Evolutionary conservation across 805 yeast genomes (phyloP), one percentile per base, ranked within the genome.

Genomic region (Kuraishia hungarica): DNA sequence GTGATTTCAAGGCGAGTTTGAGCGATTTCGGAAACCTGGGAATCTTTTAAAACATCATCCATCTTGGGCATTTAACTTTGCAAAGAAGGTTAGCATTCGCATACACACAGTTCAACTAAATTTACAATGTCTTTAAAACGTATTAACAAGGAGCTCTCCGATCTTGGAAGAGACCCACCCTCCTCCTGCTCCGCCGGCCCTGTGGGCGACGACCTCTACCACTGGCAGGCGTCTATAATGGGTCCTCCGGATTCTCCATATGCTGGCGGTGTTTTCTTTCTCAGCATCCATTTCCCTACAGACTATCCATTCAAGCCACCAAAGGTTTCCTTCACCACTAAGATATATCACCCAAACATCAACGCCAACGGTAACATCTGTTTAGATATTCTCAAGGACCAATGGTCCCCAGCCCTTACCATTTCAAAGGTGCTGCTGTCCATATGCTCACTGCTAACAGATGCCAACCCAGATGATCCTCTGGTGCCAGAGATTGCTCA

Each of bases 151-250:
- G 99, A 93, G 78, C 82, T 94, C 66, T 86, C 86, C 65, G 99
- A 94, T 73, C 81, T 93, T 69, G 97, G 97, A 71, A 90, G 97
- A 80, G 99, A 93, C 72, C 99, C 99, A 60, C 98, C 98, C 65
- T 88, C 97, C 59, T 92, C 97, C 51, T 94, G 98, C 75, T 91
- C 97, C 23, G 99, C 99, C 11, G 99, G 99, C 48, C 99, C 99
- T 64, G 94, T 90, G 51, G 97, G 97, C 51, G 98, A 94, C 65
- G 99, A 93, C 72, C 78, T 93, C 68, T 94, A 87, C 77, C 98
- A 93, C 78, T 94, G 99, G 99, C 98, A 94, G 76, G 99, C 98
- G 48, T 92, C 98, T 50, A 94, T 94, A 71, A 90, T 94, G 96
- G 99, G 99, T 52, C 99, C 99, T 53, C 82, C 96, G 62, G 98